phyloP scores from a whole-genome alignment of 1,284 basidiomycete species.

The Fomes fomentarius region DNA sequence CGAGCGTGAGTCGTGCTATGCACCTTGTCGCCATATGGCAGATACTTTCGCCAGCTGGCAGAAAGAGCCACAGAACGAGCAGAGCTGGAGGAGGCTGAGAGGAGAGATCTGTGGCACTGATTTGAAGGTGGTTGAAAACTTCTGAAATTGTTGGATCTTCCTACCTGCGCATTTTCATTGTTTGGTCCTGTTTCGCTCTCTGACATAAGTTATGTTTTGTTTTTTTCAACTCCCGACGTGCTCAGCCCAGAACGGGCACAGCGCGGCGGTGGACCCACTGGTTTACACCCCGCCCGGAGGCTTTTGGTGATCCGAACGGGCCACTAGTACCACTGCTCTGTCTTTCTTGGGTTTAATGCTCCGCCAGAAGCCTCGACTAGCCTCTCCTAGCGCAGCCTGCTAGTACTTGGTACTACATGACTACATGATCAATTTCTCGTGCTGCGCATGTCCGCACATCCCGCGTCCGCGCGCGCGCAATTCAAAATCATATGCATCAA shows the following conservation, averaged over 20 bases:
- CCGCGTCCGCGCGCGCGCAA: too few relatives aligned
- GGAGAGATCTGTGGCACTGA: too few relatives aligned
- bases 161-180: not conserved
- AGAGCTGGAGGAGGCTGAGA: not conserved
- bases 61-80: too few relatives aligned
- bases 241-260: not conserved
- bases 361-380: too few relatives aligned
- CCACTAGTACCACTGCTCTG: too few relatives aligned
- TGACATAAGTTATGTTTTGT: not conserved
- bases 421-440: too few relatives aligned
- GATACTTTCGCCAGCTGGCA: not conserved
- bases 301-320: not conserved
- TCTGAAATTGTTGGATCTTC: not conserved
- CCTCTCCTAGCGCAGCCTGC: too few relatives aligned
- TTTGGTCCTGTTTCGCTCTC: not conserved
- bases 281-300: not conserved
- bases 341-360: too few relatives aligned
- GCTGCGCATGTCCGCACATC: too few relatives aligned
- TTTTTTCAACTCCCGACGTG: slow-evolving; percentile 2
- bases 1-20: not conserved
- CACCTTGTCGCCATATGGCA: not conserved
- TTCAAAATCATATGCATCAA: too few relatives aligned
- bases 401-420: too few relatives aligned
- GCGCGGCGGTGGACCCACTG: slow-evolving; percentile 1
- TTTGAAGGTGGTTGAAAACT: too few relatives aligned